Evolutionary conservation across 805 yeast species (phyloP), one percentile per base, ranked within the genome.

Genomic region (Nakazawaea siamensis): DNA sequence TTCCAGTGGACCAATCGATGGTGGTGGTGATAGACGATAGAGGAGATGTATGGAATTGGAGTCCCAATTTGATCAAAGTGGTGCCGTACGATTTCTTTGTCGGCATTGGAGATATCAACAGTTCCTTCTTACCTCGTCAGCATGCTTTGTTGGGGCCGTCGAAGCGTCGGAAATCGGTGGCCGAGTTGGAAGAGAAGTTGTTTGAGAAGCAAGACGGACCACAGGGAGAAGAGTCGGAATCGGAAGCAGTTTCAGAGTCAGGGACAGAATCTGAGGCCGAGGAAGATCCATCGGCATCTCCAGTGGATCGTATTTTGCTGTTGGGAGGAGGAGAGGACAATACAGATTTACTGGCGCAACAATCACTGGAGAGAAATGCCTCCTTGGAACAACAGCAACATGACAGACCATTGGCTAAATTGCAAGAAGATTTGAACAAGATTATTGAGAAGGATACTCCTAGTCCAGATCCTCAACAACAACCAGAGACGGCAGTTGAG

Each of bases 1-100:
- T 92, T 49, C 98, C 98, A 0, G 94, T 90, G 2, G 95, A 90
- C 45, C 94, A 94, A 17, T 80, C 94, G 13, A 82, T 92, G 95
- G 98, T 92, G 21, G 92, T 84, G 2, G 80, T 92, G 30, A 92
- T 92, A 40, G 98, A 92, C 56, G 98, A 92, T 55, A 72, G 98
- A 53, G 98, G 97, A 3, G 98, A 92, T 55, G 98, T 92, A 15
- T 92, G 98, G 98, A 84, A 83, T 50, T 92, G 98, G 98, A 83
- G 86, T 45, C 77, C 81, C 10, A 88, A 92, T 52, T 62, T 92
- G 47, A 76, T 92, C 39, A 85, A 90, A 57, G 97, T 90, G 4
- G 81, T 87, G 2, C 98, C 98, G 0, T 92, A 86, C 54, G 95
- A 85, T 53, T 92, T 92, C 49, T 92, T 92, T 49, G 94, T 88